Evolutionary conservation across 352 stramenopile genomes (phyloP).

Genomic region (Lagenidium giganteum): DNA sequence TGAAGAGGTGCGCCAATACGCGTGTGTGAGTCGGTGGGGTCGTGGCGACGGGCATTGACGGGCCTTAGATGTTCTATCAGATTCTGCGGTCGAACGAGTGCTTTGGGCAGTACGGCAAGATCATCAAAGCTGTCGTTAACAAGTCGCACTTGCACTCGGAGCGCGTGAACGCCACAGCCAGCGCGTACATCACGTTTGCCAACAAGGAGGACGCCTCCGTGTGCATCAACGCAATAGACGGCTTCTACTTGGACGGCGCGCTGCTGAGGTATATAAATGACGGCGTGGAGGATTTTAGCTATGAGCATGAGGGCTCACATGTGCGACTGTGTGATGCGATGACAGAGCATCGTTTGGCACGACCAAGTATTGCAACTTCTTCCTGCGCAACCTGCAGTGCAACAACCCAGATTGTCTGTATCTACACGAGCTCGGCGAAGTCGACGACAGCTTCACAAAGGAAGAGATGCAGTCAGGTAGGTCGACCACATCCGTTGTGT

Average conservation of each 20-base stretch:
- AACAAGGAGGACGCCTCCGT: slow-evolving; percentile 83
- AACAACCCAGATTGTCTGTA: slow-evolving; percentile 94
- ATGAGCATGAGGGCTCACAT: too few relatives aligned
- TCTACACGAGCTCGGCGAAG: slow-evolving; percentile 86
- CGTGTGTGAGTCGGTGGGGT: neutral
- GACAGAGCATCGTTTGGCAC: slow-evolving; percentile 93
- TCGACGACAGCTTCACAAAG: slow-evolving; percentile 91
- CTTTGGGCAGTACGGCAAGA: slow-evolving; percentile 92
- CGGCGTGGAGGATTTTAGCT: too few relatives aligned
- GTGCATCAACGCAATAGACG: slow-evolving; percentile 89
- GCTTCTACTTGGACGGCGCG: slow-evolving; percentile 78
- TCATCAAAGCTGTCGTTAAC: slow-evolving; percentile 90
- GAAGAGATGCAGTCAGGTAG: slow-evolving; percentile 87
- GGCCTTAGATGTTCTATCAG: slow-evolving; percentile 14
- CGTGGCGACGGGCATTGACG: neutral
- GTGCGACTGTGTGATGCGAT: too few relatives aligned
- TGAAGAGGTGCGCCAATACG: slow-evolving; percentile 41
- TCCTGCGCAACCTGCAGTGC: slow-evolving; percentile 87
- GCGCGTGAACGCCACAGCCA: slow-evolving; percentile 57
- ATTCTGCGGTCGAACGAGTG: slow-evolving; percentile 82
- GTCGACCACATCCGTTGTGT: neutral
- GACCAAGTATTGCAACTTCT: slow-evolving; percentile 96
- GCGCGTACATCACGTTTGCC: slow-evolving; percentile 92
- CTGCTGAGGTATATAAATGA: slow-evolving; percentile 60
- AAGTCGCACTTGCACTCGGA: slow-evolving; percentile 63